Evolutionary conservation across 2,329 filamentous ascomycete genomes (phyloP), one percentile per base, ranked within the genome.

Genomic region (Penicillium sp.): DNA sequence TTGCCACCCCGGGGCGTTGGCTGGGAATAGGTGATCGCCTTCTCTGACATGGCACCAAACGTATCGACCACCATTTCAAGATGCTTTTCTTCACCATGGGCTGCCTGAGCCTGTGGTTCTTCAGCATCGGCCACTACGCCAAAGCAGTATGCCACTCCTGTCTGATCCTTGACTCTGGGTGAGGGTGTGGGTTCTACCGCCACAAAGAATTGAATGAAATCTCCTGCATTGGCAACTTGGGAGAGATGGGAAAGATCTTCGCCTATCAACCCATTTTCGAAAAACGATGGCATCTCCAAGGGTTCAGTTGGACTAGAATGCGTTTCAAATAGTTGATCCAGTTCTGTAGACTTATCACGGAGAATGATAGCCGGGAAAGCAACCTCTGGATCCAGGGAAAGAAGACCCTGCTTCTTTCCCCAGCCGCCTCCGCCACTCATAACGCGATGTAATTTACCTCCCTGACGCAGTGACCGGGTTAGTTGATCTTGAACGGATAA

Each of bases 381-480:
- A 39, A 68, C 66, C 55, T 77, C 75, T 10, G 75, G 75, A 56
- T 78, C 75, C 5, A 78, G 57, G 1, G 75, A 77, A 21, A 78
- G 67, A 10, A 78, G 68, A 3, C 75, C 75, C 52, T 76, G 73
- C 59, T 77, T 78, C 62, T 78, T 77, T n/a, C 75, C 75, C 75
- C 75, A 78, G 57, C 75, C 75, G 41, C 75, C 75, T 35, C 75
- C 75, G 16, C 75, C 75, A 33, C 75, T 77, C 66, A 77, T 70
- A 26, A 78, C 74, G 47, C 72, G 74, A 57, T 77, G 74, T 41
- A 78, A 65, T 57, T 71, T 74, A 39, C 72, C 72, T 14, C 75
- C 74, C 19, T 61, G 61, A 5, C 58, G 60, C 31, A 77, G 63
- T 13, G 69, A 66, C 13, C 64, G 44, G 33, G 59, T 55, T 31